Base-by-base conservation (phyloP, 805 yeast species). In the Yarrowia alimentaria region DNA sequence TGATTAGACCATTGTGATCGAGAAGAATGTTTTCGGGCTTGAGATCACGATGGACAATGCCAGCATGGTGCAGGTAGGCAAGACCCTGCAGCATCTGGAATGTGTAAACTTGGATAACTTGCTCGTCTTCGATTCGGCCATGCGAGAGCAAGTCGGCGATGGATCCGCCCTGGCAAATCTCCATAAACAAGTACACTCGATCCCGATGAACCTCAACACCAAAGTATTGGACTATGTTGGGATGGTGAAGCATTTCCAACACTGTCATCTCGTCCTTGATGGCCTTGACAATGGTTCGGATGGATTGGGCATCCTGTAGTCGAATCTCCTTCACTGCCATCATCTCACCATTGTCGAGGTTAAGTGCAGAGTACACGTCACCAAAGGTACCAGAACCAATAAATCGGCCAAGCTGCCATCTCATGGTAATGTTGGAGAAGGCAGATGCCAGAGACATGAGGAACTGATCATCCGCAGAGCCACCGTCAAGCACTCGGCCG, bases 161-260 rank as follows among this genome's bases (percentile, higher is more conserved):
- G 0, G 98, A 90, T 1, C 98, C 98, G 30, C 96, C 90, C 59
- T 90, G 94, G 71, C 99, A 93, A 68, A 78, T 90, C 67, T 93
- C 99, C 99, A 93, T 93, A 65, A 93, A 93, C 24, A 93, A 83
- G 64, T 88, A 90, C 13, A 93, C 97, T 56, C 86, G 80, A 65
- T 93, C 98, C 50, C 97, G 77, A 66, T 93, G 98, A 5, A 93
- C 97, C 65, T 93, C 98, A 28, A 93, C 96, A 47, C 99, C 99
- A 62, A 80, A 90, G 64, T 91, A 93, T 64, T 90, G 96, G 5
- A 93, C 98, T 58, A 93, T 85, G 62, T 93, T 93, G 8, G 98
- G 98, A 68, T 93, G 99, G 55, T 89, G 85, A 54, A 93, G 72
- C 84, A 89, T 86, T 68, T 93, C 98, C 59, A 93, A 69, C 1